Conservation (phyloP, 1,284 basidiomycete species). For the Takashimella koratensis region DNA sequence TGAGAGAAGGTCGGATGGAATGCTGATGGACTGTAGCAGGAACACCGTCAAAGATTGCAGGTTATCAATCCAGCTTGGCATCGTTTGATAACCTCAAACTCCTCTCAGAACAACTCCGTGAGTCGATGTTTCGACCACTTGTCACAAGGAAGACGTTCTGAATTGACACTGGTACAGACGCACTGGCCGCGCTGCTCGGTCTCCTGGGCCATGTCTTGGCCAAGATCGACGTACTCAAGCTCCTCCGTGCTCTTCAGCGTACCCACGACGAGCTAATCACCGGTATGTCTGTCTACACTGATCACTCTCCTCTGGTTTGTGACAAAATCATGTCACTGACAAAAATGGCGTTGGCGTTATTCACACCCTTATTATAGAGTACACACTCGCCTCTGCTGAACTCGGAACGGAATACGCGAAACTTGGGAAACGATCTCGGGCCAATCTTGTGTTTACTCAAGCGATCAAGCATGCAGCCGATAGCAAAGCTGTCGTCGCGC, state of each 20-base stretch:
- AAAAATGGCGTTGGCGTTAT: too few relatives aligned
- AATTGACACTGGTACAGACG: too few relatives aligned
- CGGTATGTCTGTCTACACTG: constrained; percentile 24
- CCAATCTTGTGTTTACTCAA: constrained; percentile 60
- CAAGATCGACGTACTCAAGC: constrained; percentile 51
- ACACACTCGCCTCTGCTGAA: constrained; percentile 55
- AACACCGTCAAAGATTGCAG: too few relatives aligned
- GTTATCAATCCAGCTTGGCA: too few relatives aligned
- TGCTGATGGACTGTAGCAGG: too few relatives aligned
- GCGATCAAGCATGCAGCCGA: constrained; percentile 51
- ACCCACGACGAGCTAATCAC: constrained; percentile 50
- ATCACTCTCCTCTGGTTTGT: neutral
- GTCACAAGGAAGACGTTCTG: too few relatives aligned
- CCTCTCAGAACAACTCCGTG: neutral
- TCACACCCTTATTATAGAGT: too few relatives aligned
- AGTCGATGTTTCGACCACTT: neutral
- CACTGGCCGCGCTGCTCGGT: constrained; percentile 64
- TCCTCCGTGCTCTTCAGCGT: constrained; percentile 58
- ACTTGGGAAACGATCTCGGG: constrained; percentile 68
- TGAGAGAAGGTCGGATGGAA: too few relatives aligned
- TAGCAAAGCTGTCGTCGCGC: constrained; percentile 14
- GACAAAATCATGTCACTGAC: constrained; percentile 6
- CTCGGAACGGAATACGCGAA: constrained; percentile 72
- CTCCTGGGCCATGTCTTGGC: constrained; percentile 55
- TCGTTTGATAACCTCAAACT: neutral